Evolutionary conservation across 768 basidiomycete genomes (phyloP).

Genomic region (Tulasnella sp.): DNA sequence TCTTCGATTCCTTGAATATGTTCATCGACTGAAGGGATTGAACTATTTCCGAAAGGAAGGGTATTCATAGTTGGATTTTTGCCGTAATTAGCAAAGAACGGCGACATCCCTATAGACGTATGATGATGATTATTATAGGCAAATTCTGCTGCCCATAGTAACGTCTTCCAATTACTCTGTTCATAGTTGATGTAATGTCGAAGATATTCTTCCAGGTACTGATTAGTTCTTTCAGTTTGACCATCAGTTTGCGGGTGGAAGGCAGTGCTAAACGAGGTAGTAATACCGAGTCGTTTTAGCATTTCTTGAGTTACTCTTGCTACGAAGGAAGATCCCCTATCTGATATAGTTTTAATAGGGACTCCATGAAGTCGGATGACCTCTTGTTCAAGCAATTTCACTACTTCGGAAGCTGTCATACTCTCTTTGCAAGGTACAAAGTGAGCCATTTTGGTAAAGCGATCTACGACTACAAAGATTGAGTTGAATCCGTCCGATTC

Average conservation of each 20-base stretch:
- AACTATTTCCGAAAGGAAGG: neutral
- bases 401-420: neutral
- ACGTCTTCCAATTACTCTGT: neutral
- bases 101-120: slow-evolving; percentile 15
- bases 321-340: neutral
- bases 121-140: neutral
- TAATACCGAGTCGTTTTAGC: neutral
- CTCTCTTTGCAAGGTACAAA: neutral
- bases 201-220: slow-evolving; percentile 8
- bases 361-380: slow-evolving; percentile 4
- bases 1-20: neutral
- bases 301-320: neutral
- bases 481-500: neutral
- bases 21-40: neutral
- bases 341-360: neutral
- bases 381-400: neutral
- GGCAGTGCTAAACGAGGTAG: neutral
- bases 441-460: slow-evolving; percentile 11
- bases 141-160: slow-evolving; percentile 8
- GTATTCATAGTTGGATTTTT: slow-evolving; percentile 2
- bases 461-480: slow-evolving; percentile 2
- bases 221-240: slow-evolving; percentile 11
- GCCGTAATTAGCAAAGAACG: slow-evolving; percentile 22
- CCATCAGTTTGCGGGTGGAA: slow-evolving; percentile 13
- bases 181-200: neutral